Evolutionary conservation across 495 filamentous ascomycete species (phyloP).

Genomic region (Podospora bellae-mahoneyi): DNA sequence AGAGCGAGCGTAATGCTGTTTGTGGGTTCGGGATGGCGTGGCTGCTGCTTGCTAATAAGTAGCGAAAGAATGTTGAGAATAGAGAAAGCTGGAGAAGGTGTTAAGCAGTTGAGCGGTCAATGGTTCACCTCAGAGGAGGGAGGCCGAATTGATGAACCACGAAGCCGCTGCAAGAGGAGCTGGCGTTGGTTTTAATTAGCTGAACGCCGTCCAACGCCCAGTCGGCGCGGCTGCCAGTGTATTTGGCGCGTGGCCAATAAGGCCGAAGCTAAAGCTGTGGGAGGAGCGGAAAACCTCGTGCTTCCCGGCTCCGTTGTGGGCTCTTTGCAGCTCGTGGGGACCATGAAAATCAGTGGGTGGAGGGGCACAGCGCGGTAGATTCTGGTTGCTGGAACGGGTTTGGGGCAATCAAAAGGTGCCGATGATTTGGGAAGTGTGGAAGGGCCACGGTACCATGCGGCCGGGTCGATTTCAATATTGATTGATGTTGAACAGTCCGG

Average conservation of each 20-base stretch:
- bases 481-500: not conserved
- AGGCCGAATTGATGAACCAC: not conserved
- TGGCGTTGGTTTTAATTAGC: slow-evolving; percentile 5
- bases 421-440: slow-evolving; percentile 9
- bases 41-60: not conserved
- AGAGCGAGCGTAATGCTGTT: not conserved
- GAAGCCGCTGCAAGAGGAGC: not conserved
- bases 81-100: not conserved
- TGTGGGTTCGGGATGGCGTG: not conserved
- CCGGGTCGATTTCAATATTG: not conserved
- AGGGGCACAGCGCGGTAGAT: slow-evolving; percentile 7
- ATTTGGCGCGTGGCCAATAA: not conserved
- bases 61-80: not conserved
- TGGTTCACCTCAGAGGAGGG: not conserved
- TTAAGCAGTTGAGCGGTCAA: not conserved
- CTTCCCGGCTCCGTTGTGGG: not conserved
- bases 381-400: slow-evolving; percentile 14
- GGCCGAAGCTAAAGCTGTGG: not conserved
- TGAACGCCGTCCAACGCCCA: slow-evolving; percentile 5
- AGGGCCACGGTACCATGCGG: slow-evolving; percentile 1
- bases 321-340: not conserved
- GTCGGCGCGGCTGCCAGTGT: slow-evolving; percentile 3
- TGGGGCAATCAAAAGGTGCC: slow-evolving; percentile 13
- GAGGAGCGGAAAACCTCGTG: not conserved
- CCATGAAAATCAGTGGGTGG: not conserved